Evolutionary conservation across 2,329 filamentous ascomycete species (phyloP).

Genomic region (Leptographium procerum): DNA sequence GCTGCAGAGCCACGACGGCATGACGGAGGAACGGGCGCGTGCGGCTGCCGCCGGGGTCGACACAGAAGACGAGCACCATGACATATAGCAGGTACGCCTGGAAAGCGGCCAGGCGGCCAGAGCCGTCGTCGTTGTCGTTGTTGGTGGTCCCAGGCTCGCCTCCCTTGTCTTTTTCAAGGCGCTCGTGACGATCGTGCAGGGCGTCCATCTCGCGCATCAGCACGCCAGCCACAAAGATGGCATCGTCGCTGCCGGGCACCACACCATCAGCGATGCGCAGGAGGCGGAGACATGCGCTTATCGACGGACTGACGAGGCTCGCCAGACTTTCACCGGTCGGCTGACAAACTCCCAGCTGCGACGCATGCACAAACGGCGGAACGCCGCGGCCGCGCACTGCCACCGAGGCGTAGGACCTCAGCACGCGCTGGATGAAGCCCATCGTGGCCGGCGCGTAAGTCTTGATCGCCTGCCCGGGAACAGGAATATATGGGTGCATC

Average conservation of each 20-base stretch:
- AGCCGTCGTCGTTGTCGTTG: conserved; percentile 18
- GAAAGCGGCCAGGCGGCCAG: conserved; percentile 29
- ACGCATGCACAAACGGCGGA: conserved; percentile 33
- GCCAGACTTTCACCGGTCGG: neutral
- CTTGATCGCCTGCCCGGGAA: conserved; percentile 30
- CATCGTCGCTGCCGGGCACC: conserved; percentile 14
- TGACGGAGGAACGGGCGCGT: conserved; percentile 22
- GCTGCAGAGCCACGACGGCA: conserved; percentile 37
- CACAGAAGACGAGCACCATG: conserved; percentile 19
- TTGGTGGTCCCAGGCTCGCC: neutral
- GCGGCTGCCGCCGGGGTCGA: neutral
- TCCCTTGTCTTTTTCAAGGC: neutral
- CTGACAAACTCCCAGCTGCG: conserved; percentile 19
- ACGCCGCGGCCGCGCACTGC: conserved; percentile 23
- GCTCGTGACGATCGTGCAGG: conserved; percentile 14
- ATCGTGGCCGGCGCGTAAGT: conserved; percentile 25
- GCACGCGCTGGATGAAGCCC: conserved; percentile 27
- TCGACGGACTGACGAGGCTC: neutral
- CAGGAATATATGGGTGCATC: conserved; percentile 34
- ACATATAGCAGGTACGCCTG: conserved; percentile 43
- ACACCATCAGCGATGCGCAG: conserved; percentile 15
- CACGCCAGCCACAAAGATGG: conserved; percentile 12
- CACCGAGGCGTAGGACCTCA: conserved; percentile 31
- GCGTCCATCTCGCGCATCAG: conserved; percentile 31
- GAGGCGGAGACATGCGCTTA: neutral